Evolutionary conservation across 2,329 filamentous ascomycete genomes (phyloP).

Genomic region (Lachnum nothofagi): DNA sequence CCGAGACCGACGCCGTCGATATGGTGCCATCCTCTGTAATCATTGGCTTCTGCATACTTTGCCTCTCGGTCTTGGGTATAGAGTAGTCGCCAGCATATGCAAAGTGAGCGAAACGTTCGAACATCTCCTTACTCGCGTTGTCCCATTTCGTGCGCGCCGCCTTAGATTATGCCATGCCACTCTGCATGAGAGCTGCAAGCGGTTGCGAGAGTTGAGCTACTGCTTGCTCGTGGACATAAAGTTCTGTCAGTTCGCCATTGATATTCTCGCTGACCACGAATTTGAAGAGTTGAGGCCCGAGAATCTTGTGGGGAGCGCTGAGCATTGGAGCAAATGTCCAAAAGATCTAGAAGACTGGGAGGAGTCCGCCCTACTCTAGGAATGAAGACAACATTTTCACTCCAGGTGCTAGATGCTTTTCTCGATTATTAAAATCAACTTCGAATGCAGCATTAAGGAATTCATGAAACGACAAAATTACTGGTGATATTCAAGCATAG

Average conservation of each 20-base stretch:
- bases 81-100: slow-evolving; percentile 25
- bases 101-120: slow-evolving; percentile 21
- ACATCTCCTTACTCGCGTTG: slow-evolving; percentile 19
- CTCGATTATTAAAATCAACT: no score
- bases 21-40: no score
- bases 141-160: slow-evolving; percentile 11
- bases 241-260: slow-evolving; percentile 14
- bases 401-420: no score
- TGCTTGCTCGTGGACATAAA: slow-evolving; percentile 20
- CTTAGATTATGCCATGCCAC: slow-evolving; percentile 6
- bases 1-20: neutral
- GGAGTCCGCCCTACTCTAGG: no score
- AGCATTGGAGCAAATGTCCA: no score
- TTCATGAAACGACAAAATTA: no score
- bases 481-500: no score
- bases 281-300: slow-evolving; percentile 19
- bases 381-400: no score
- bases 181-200: slow-evolving; percentile 12
- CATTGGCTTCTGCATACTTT: neutral
- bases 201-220: slow-evolving; percentile 18
- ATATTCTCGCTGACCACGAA: slow-evolving; percentile 19
- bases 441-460: no score
- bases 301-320: no score
- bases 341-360: no score
- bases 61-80: slow-evolving; percentile 9